Base-by-base conservation (phyloP, 768 basidiomycete species). In the Vararia minispora region DNA sequence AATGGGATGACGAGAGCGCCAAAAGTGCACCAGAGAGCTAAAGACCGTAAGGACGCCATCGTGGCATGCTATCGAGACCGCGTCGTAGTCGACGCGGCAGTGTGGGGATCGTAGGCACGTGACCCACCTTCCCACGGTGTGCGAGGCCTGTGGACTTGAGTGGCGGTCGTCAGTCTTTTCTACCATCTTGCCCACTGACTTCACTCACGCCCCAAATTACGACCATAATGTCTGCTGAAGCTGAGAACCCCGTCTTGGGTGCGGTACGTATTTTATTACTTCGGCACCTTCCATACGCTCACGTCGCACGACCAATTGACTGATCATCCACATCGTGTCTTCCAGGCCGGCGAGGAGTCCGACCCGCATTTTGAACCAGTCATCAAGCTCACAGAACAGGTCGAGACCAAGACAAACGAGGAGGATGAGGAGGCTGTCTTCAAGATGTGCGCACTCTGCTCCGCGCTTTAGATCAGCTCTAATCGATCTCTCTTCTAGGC, bases 351-450 rank as follows among this genome's bases (percentile, higher is more conserved):
- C 43, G 90, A 94, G 59, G 87, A 91, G 61, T 53, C 69, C 64
- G 89, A 94, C 62, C 73, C 75, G 50, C 85, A 91, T 51, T 98
- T 90, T 62, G 92, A 95, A 64, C 95, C 95, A 35, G 87, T 98
- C 44, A 82, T 95, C 68, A 87, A 77, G 63, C 85, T 98, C 62
- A 94, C 90, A 6, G 85, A 99, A 62, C 79, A 88, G 58, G 86
- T 99, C 45, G 87, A 91, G 58, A 82, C 79, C 40, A 92, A 92
- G 76, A 98, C 94, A 6, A 65, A 72, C 55, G 95, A 99, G 61
- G 95, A 98, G 58, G 80, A 94, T 50, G 95, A 99, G 60, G 74
- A 85, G 21, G 75, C 80, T 21, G 64, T 85, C 47, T 97, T 97
- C 78, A 98, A 98, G 71, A 87, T 97, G 94, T 92, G 52, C 55